These are phyloP conservation scores for Manihot esculenta DNA, from an alignment of 441 rosid genomes.

Conservation along the genomic window DNA sequence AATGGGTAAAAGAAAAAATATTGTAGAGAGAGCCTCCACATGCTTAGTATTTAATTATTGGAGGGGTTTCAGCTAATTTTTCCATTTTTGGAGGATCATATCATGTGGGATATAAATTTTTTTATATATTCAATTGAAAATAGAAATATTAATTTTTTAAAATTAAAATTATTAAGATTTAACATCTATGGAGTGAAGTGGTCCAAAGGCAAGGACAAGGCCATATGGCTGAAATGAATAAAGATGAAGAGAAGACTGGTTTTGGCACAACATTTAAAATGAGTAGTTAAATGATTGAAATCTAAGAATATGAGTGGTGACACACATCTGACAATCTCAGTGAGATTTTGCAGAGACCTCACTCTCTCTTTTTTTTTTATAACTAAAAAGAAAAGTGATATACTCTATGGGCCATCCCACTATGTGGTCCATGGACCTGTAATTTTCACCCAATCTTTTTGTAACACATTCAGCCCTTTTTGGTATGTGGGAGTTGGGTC, in stretches of 20 bases:
- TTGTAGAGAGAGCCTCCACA: not conserved
- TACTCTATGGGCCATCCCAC: conserved; percentile 5
- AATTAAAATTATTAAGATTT: too few species aligned
- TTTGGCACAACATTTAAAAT: too few species aligned
- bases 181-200: too few species aligned
- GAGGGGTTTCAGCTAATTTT: not conserved
- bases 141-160: too few species aligned
- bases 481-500: not conserved
- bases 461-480: conserved; percentile 8
- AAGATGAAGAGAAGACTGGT: too few species aligned
- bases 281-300: not conserved
- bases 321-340: not conserved
- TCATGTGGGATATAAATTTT: conserved; percentile 2
- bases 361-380: too few species aligned
- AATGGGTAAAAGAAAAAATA: not conserved
- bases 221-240: too few species aligned
- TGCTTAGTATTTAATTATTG: too few species aligned
- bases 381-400: too few species aligned
- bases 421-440: conserved; percentile 10
- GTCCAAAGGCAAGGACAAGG: too few species aligned
- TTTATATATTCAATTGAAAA: too few species aligned
- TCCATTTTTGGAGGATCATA: not conserved
- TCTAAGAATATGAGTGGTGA: not conserved
- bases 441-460: not conserved
- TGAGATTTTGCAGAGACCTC: not conserved